A percentile compares a stretch with the other conserved stretches of the same genome.
These are phyloP conservation scores for Neurospora sp. DNA, from an alignment of 495 filamentous ascomycete species.

Conservation along the genomic window DNA sequence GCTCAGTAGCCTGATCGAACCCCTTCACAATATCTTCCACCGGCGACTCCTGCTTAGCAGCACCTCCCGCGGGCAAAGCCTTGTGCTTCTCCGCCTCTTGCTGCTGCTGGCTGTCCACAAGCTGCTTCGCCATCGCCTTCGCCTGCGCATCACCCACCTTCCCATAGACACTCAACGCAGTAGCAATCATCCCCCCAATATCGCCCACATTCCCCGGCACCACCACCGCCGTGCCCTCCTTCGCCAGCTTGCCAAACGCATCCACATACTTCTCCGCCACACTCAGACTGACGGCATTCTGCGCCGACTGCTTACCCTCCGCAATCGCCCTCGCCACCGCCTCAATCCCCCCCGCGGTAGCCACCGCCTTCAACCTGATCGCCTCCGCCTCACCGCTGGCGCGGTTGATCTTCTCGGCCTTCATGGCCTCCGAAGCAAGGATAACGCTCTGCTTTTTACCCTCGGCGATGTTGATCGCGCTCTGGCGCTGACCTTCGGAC, in stretches of 20 bases:
- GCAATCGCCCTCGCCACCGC: constrained; percentile 67
- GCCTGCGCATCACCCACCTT: constrained; percentile 84
- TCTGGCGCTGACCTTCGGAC: constrained; percentile 89
- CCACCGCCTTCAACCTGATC: constrained; percentile 72
- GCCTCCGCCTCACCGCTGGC: constrained; percentile 89
- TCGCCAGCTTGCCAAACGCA: constrained; percentile 82
- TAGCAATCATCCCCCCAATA: constrained; percentile 93
- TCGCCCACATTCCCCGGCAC: constrained; percentile 98
- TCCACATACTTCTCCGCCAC: constrained; percentile 98
- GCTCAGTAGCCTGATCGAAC: not conserved
- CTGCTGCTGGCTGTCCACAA: constrained; percentile 14
- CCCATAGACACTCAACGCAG: constrained; percentile 88
- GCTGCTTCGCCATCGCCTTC: constrained; percentile 49
- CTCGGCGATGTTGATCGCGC: constrained; percentile 96
- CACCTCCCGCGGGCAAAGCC: not conserved
- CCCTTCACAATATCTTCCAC: not conserved
- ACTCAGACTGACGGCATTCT: constrained; percentile 69
- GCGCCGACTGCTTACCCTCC: constrained; percentile 60
- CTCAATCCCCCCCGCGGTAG: constrained; percentile 81
- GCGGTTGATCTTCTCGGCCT: constrained; percentile 82
- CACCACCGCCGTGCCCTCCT: constrained; percentile 87
- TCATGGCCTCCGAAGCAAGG: constrained; percentile 85
- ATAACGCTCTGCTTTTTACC: constrained; percentile 93
- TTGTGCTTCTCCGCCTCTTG: constrained; percentile 8
- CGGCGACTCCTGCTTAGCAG: not conserved